These are phyloP conservation scores for Cyamopsis tetragonoloba DNA, from an alignment of 306 rosid species.

Conservation along the genomic window DNA sequence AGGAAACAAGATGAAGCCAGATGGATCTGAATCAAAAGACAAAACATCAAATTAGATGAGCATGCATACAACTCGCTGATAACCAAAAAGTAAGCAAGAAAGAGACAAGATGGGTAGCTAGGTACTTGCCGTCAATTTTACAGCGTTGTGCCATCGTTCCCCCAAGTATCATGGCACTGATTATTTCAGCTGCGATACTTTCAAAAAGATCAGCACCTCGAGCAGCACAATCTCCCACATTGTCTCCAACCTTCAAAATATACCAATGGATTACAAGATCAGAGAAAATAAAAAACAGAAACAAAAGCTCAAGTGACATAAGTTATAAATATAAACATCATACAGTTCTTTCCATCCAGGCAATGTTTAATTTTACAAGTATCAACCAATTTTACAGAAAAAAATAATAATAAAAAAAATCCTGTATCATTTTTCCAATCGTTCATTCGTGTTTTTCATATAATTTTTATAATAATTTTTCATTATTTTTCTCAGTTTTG, in stretches of 20 bases:
- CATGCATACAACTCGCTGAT: constrained; percentile 2
- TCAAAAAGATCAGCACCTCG: constrained; percentile 99
- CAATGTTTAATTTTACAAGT: constrained; percentile 8
- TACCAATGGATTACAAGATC: constrained; percentile 5
- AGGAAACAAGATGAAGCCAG: constrained; percentile 99
- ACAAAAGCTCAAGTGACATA: constrained; percentile 6
- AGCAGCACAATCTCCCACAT: constrained; percentile 99
- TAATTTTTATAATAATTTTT: constrained; percentile 2
- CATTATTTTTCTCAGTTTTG: background rate
- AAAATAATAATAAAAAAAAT: too few relatives aligned
- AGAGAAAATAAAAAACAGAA: constrained; percentile 4
- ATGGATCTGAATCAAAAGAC: constrained; percentile 72
- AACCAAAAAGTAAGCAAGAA: constrained; percentile 2
- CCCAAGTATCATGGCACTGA: constrained; percentile 99
- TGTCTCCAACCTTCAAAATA: constrained; percentile 88
- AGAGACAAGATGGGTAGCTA: constrained; percentile 5
- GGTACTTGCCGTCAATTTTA: constrained; percentile 76
- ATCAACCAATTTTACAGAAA: background rate
- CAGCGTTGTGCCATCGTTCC: constrained; percentile 94
- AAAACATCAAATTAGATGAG: constrained; percentile 33
- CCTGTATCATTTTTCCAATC: background rate
- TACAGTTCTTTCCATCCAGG: background rate
- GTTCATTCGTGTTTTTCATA: background rate
- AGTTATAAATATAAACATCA: constrained; percentile 2
- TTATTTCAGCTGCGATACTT: constrained; percentile 98